Evolutionary conservation across 2,329 filamentous ascomycete genomes (phyloP), one percentile per base, ranked within the genome.

Genomic region (Colletotrichum tropicale): DNA sequence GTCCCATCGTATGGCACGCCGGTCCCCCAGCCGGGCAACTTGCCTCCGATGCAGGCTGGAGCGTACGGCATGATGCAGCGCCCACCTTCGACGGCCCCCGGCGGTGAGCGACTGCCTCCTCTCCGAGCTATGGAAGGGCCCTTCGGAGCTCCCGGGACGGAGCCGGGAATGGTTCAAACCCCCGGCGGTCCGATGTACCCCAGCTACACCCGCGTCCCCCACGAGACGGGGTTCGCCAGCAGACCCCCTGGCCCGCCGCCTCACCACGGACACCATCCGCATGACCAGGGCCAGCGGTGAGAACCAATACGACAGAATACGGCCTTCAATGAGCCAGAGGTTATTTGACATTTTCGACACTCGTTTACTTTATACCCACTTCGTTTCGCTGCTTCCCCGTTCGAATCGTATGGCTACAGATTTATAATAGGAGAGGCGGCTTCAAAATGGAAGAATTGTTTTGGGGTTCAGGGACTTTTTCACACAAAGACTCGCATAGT

Each of bases 41-140:
- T 89, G 43, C 86, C 87, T 26, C 84, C 88, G 3, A 86, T 89
- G 66, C 81, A 86, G 15, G 80, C 84, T 13, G 81, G 84, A 7
- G 79, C 78, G 6, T 89, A 87, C 70, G 81, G 83, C 9, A 78
- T 80, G 30, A 82, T 83, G 21, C 83, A 78, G 6, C 84, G 85
- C 1, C 85, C 84, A n/a, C 80, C 81, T 8, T 85, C 85, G 5
- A 82, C 84, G 10, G 82, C 85, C 3, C 81, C 82, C 2, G 83
- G 84, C 7, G 83, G 83, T 15, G 87, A 89, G 12, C 84, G 87
- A 71, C 81, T 91, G 5, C 89, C 89, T 6, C 88, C 89, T 3
- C 78, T 91, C 48, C 84, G 88, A 66, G 78, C 80, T 7, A 86
- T 90, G 77, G 88, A 90, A 56, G 82, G 83, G 6, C 78, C 79